Evolutionary conservation across 2,329 filamentous ascomycete species (phyloP).

Genomic region (Helminthosporium solani): DNA sequence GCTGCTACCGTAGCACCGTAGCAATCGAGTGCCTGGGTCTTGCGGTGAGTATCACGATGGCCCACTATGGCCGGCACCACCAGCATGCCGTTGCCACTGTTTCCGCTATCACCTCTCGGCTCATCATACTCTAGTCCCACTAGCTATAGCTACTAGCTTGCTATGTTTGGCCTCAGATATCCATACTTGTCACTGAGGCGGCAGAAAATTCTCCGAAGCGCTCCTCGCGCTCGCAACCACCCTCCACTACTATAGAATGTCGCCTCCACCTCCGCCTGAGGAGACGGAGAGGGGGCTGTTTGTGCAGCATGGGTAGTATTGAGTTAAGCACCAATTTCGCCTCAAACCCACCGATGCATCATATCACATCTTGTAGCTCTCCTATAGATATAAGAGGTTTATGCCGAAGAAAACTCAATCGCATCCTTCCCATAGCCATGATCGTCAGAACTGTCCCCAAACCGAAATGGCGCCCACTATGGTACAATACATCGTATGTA

Average conservation of each 20-base stretch:
- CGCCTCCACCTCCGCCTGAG: constrained; percentile 4
- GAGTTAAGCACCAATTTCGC: constrained; percentile 8
- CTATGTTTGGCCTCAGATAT: no score
- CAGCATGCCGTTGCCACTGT: background rate
- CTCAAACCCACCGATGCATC: constrained; percentile 1
- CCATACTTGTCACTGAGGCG: no score
- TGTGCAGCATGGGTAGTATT: constrained; percentile 2
- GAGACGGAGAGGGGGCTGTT: no score
- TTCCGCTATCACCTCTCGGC: no score
- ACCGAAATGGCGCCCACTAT: constrained; percentile 19
- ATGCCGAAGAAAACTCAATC: constrained; percentile 2
- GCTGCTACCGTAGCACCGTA: no score
- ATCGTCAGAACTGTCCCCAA: constrained; percentile 24
- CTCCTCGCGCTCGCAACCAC: constrained; percentile 12
- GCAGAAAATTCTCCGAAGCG: constrained; percentile 20
- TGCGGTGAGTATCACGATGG: constrained; percentile 16
- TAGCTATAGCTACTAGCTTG: no score
- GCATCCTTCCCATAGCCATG: constrained; percentile 11
- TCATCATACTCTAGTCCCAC: no score
- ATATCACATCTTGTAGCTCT: background rate
- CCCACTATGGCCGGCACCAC: background rate
- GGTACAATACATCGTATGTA: constrained; percentile 7
- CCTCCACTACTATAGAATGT: background rate
- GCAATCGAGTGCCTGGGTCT: background rate
- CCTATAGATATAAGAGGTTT: constrained; percentile 2